Evolutionary conservation across 1,284 basidiomycete species (phyloP), one percentile per base, ranked within the genome.

Genomic region (Sparassis latifolia): DNA sequence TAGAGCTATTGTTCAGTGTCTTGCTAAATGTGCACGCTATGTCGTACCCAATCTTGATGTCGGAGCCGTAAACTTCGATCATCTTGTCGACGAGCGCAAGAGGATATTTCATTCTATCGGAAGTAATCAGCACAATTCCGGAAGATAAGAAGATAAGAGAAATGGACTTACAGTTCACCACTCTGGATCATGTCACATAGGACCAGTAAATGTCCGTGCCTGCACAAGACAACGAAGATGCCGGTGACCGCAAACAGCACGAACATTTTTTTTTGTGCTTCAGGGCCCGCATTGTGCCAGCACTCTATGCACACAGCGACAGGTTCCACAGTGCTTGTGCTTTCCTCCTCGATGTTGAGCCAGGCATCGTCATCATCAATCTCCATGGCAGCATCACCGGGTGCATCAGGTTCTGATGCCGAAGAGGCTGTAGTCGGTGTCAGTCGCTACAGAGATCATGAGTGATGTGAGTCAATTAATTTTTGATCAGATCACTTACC

Each of bases 111-210:
- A 66, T 60, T 3, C 69, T 69, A 49, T n/a, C 53, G 38, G 53
- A 35, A 45, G 40, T 31, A 10, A 43, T 49, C 33, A 48, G 52
- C 42, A 29, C 38, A 29, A 4, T n/a, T 12, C n/a, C n/a, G n/a
- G n/a, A n/a, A 46, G 9, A 31, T 2, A 37, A 41, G 37, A 10
- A 38, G 32, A 4, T 54, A 28, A 2, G 9, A 58, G n/a, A n/a
- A n/a, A n/a, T n/a, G n/a, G 6, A 37, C 66, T 49, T 52, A 70
- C 68, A 69, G 56, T 50, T 74, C 69, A 0, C 71, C 67, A 48
- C 63, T 68, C 5, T 48, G 50, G 5, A 72, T 48, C 66, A 74
- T 71, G 49, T 72, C 70, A 12, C 51, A 56, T 0, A 67, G 46
- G 54, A 60, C 60, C 5, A 70, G 50, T 1, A 69, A 49, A 2